Percentiles rank a stretch among this genome's conserved stretches.
Evolutionary conservation across 345 rosid species (phyloP).

Genomic region (Atalantia buxifolia): DNA sequence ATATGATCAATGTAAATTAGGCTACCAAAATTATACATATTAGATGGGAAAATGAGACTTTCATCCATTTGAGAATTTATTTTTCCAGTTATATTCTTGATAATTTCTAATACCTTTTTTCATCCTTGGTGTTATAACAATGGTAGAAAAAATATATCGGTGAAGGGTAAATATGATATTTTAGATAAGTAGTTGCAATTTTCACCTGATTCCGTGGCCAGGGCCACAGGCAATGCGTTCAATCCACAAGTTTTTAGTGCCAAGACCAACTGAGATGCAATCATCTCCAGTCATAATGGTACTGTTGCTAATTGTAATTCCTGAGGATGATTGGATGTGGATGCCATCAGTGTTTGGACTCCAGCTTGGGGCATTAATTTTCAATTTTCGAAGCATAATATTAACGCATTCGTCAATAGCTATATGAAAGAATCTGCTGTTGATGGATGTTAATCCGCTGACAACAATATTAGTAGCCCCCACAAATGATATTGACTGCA

Average conservation of each 20-base stretch:
- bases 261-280: slow-evolving; percentile 58
- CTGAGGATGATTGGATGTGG: slow-evolving; percentile 39
- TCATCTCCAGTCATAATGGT: slow-evolving; percentile 55
- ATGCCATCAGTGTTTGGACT: slow-evolving; percentile 70
- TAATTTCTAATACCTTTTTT: too few relatives aligned
- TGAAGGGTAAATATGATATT: too few relatives aligned
- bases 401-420: slow-evolving; percentile 38
- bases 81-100: too few relatives aligned
- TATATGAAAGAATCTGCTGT: slow-evolving; percentile 50
- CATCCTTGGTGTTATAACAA: too few relatives aligned
- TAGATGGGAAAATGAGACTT: not conserved
- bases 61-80: not conserved
- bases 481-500: slow-evolving; percentile 43
- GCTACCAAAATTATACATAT: not conserved
- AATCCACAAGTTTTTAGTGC: slow-evolving; percentile 40
- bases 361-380: slow-evolving; percentile 38
- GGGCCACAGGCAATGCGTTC: slow-evolving; percentile 56
- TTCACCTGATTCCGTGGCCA: slow-evolving; percentile 62
- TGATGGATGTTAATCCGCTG: slow-evolving; percentile 43
- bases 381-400: slow-evolving; percentile 34
- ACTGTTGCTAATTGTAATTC: slow-evolving; percentile 36
- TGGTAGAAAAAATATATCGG: too few relatives aligned
- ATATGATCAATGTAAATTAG: not conserved
- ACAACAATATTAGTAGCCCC: slow-evolving; percentile 35
- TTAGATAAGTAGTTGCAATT: not conserved